These are phyloP conservation scores for Chaetomiaceae sp. DNA, from an alignment of 2,329 filamentous ascomycete species.

Conservation along the genomic window DNA sequence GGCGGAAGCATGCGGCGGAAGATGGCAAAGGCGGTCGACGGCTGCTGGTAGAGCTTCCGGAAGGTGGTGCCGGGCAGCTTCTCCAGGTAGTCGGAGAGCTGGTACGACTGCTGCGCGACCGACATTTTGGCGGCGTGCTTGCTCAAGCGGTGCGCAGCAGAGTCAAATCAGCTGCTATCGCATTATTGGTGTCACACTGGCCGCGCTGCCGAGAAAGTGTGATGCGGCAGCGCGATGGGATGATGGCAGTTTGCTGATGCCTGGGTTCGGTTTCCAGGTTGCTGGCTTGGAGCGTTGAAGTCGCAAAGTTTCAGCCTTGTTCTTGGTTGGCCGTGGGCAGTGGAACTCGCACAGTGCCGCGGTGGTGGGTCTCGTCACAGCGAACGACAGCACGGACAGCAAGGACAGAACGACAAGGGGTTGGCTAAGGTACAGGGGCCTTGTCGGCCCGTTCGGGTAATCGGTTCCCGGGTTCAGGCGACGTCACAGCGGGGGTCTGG, in stretches of 20 bases:
- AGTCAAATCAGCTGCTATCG: not conserved
- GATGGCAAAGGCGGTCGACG: conserved; percentile 89
- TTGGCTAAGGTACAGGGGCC: not conserved
- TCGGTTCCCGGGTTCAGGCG: not conserved
- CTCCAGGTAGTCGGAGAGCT: conserved; percentile 86
- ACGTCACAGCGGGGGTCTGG: conserved; percentile 10
- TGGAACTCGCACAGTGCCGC: too few relatives aligned
- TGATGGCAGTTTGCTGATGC: not conserved
- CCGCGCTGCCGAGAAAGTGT: not conserved
- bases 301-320: conserved; percentile 5
- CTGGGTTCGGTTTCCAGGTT: not conserved
- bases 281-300: too few relatives aligned
- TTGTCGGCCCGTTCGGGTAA: not conserved
- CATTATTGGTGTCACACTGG: conserved; percentile 5
- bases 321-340: too few relatives aligned
- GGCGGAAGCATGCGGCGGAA: conserved; percentile 96
- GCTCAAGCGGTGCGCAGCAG: conserved; percentile 2
- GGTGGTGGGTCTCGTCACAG: too few relatives aligned
- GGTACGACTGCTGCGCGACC: conserved; percentile 46
- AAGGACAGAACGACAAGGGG: too few relatives aligned
- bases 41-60: conserved; percentile 88
- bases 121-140: conserved; percentile 41
- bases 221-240: not conserved
- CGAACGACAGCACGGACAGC: too few relatives aligned
- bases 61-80: conserved; percentile 85